phyloP scores from a whole-genome alignment of 768 basidiomycete genomes.

The Suillus hirtellus region DNA sequence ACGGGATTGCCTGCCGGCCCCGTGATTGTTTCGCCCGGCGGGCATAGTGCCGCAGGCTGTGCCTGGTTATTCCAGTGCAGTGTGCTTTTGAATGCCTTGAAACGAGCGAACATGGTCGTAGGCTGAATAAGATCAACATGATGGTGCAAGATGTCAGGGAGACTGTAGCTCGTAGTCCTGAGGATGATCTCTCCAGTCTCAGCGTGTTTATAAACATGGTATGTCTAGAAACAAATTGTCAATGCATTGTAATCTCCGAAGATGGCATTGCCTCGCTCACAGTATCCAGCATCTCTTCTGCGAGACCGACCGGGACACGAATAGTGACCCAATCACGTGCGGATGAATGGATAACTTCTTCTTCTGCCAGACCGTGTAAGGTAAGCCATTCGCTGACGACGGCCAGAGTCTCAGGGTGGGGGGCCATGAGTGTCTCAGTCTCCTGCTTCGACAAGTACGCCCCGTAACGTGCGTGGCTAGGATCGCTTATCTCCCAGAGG shows the following conservation, averaged over 20 bases:
- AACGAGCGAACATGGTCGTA: constrained; percentile 64
- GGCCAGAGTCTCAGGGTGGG: constrained; percentile 51
- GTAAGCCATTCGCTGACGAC: constrained; percentile 64
- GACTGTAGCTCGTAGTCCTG: constrained; percentile 69
- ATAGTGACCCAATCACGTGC: constrained; percentile 72
- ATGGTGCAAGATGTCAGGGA: constrained; percentile 56
- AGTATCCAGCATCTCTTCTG: constrained; percentile 72
- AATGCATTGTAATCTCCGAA: background rate
- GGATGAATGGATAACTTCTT: constrained; percentile 53
- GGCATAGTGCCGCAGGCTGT: constrained; percentile 6
- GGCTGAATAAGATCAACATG: constrained; percentile 73
- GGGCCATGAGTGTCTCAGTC: constrained; percentile 61
- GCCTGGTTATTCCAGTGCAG: constrained; percentile 32
- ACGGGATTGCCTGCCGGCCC: constrained; percentile 39
- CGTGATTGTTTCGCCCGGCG: constrained; percentile 20
- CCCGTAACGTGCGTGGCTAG: constrained; percentile 54
- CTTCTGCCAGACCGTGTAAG: constrained; percentile 51
- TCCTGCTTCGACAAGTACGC: constrained; percentile 63
- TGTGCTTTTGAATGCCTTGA: constrained; percentile 43
- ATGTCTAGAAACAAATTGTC: constrained; percentile 43
- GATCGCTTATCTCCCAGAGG: constrained; percentile 60
- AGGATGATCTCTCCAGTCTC: constrained; percentile 54
- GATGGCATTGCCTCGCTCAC: constrained; percentile 35
- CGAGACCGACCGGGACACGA: constrained; percentile 54
- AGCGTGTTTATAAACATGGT: constrained; percentile 59